A percentile compares a stretch with the other conserved stretches of the same genome.
Evolutionary conservation across 768 basidiomycete genomes (phyloP).

Genomic region (Phlegmacium glaucopus): DNA sequence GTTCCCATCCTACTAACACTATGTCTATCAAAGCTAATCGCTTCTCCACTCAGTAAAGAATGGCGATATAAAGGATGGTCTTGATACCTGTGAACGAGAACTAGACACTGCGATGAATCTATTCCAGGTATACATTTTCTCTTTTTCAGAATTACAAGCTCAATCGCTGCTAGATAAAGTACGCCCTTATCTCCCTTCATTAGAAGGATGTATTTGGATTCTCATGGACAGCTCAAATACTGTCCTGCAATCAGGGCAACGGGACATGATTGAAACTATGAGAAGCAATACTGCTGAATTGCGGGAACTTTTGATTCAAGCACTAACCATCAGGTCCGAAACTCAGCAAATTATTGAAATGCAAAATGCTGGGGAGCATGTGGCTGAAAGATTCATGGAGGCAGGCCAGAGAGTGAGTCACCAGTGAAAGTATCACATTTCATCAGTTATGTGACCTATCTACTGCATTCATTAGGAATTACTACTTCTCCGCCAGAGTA

Average conservation of each 20-base stretch:
- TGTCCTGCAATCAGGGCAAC: conserved; percentile 23
- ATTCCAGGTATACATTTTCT: conserved; percentile 35
- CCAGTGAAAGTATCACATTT: no score
- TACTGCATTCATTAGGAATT: conserved; percentile 23
- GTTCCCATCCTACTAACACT: conserved; percentile 8
- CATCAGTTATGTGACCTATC: not conserved
- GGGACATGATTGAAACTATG: conserved; percentile 23
- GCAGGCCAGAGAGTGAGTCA: conserved; percentile 44
- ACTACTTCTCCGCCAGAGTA: conserved; percentile 19
- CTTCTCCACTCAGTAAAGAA: conserved; percentile 35
- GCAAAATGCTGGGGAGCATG: conserved; percentile 37
- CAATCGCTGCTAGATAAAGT: conserved; percentile 14
- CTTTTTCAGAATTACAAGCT: not conserved
- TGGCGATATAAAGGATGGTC: conserved; percentile 42
- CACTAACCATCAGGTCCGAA: conserved; percentile 35
- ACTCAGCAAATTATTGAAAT: conserved; percentile 34
- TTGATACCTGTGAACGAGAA: conserved; percentile 41
- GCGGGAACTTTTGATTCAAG: conserved; percentile 35
- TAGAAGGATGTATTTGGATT: not conserved
- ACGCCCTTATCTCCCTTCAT: not conserved
- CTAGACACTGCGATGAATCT: conserved; percentile 38
- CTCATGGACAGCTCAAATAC: conserved; percentile 24
- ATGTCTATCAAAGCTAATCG: not conserved
- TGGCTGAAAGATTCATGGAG: conserved; percentile 47
- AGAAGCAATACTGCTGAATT: conserved; percentile 30